Base-by-base conservation (phyloP, 75 land plant species). In the Adiantum capillusveneris region DNA sequence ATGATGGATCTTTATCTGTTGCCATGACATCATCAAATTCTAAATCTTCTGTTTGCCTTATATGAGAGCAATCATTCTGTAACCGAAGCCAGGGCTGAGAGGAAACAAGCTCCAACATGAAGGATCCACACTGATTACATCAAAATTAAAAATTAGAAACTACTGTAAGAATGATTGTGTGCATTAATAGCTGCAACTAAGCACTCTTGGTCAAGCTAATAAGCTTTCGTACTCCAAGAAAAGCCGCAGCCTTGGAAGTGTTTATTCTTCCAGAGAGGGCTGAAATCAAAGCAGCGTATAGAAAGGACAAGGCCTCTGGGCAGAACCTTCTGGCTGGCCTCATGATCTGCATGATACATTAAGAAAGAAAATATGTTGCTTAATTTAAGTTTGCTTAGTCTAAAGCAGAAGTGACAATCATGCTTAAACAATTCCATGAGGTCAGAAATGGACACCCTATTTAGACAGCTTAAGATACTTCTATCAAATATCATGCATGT, bases 221-320 rank as follows among this genome's bases (percentile, higher is more conserved):
- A 17, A 12, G 28, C n/a, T 56, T 34, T 9, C 20, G 7, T 31
- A 58, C 44, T 31, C 59, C 19, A 22, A 19, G 28, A 18, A 26
- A 26, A 13, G 5, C 14, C 25, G 25, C 18, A 3, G 27, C 28
- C 9, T 53, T 26, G 25, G 28, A 53, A 13, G 57, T 48, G 39
- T 9, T 27, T n/a, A 20, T 25, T 14, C 73, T 64, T 44, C 34
- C 52, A 31, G 75, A 70, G 29, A 70, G 9, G 29, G 83, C 81
- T 51, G 96, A 75, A 21, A 70, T 49, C 43, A 93, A 69, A 53
- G 84, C 58, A 43, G 78, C 68, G 28, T 75, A 70, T 9, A 93
- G 46, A 55, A 89, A 89, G 26, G 57, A 65, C 19, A 93, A 56
- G 28, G 81, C 89, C 74, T 93, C 98, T 0, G 96, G 87, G 57